Conservation (phyloP, 75 land plant species). For the Azolla pinnata region DNA sequence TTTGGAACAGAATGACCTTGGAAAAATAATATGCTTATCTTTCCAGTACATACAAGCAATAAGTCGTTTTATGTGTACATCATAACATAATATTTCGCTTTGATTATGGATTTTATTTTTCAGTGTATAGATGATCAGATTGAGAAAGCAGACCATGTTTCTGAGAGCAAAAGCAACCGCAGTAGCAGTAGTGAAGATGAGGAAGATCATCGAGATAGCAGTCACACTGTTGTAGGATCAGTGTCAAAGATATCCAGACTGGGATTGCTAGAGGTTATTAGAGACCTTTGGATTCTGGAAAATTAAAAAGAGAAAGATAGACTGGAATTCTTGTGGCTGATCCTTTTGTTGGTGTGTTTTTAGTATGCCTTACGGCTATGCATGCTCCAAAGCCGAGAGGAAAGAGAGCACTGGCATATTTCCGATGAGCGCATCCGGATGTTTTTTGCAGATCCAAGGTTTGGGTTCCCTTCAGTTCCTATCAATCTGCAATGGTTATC, state of each 20-base stretch:
- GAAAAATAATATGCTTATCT: too few species aligned
- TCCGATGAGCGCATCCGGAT: conserved; percentile 26
- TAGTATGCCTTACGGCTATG: conserved; percentile 26
- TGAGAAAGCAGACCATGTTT: conserved; percentile 1
- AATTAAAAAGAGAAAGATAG: not conserved
- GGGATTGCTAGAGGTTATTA: conserved; percentile 22
- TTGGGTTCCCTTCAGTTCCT: not conserved
- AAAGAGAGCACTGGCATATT: conserved; percentile 25
- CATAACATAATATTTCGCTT: too few species aligned
- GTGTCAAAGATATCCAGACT: conserved; percentile 16
- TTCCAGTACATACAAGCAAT: too few species aligned
- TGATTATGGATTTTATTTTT: too few species aligned
- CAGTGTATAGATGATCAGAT: conserved; percentile 22
- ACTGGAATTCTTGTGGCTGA: not conserved
- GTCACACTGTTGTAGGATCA: conserved; percentile 7
- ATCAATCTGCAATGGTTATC: not conserved
- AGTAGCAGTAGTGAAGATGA: conserved; percentile 8
- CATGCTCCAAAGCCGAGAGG: conserved; percentile 25
- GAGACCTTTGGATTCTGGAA: not conserved
- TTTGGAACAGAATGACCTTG: too few species aligned
- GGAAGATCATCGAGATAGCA: conserved; percentile 3
- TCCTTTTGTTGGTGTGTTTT: not conserved
- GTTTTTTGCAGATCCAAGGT: conserved; percentile 30
- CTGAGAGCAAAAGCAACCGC: not conserved
- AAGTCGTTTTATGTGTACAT: too few species aligned